Evolutionary conservation across 73 alveolate species (phyloP), one percentile per base, ranked within the genome.

Genomic region (Paramecium sexaurelia): DNA sequence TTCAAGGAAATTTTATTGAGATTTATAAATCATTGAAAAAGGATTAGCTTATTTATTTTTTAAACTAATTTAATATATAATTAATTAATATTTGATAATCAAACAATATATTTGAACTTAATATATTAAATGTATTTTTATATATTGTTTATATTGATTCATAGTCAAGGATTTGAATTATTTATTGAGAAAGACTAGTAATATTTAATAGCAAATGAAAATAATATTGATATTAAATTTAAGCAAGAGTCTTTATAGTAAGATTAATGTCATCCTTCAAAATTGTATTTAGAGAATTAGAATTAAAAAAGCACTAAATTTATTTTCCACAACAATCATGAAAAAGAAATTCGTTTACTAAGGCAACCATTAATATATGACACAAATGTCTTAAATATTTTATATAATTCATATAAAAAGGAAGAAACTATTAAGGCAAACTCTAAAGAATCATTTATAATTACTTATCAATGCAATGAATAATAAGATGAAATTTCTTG

Each of bases 1-100:
- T n/a, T n/a, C n/a, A n/a, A n/a, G n/a, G n/a, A n/a, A n/a, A n/a
- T n/a, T n/a, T n/a, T n/a, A n/a, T n/a, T n/a, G n/a, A n/a, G n/a
- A n/a, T n/a, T n/a, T 10, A 29, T 3, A 73, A 51, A 51, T 51
- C 45, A 29, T 37, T 73, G 87, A 73, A 35, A 73, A 32, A 37
- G 87, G 87, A 73, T 29, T 73, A 9, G 87, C 87, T n/a, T n/a
- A n/a, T 32, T 73, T 20, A 35, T 73, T 29, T 22, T 73, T 2
- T 37, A 73, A 35, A 32, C 45, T 13, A 41, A 73, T 73, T 73
- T 61, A 73, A 51, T 17, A 17, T 51, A 15, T 51, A 51, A 51
- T 51, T 51, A 51, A 51, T 51, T 17, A 51, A 51, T 51, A 51
- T 51, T 51, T 51, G 67, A 51, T 5, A 47, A n/a, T 15, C 17